Conservation (phyloP, 257 asterid genomes). For the Forsythia suspensa region DNA sequence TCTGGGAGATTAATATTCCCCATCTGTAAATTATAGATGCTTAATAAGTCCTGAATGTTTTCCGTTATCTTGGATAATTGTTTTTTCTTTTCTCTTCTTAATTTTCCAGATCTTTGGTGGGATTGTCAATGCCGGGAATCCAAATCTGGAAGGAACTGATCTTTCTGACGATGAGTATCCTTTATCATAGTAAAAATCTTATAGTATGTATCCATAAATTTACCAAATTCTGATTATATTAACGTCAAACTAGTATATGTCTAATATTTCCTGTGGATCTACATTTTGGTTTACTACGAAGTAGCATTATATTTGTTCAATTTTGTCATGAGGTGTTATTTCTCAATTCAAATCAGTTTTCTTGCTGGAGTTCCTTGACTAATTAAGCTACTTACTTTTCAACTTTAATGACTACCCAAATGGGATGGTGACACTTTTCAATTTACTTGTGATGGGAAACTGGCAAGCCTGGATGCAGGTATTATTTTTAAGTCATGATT, state of each 20-base stretch:
- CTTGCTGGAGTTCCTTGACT: constrained; percentile 38
- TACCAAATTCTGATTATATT: not conserved
- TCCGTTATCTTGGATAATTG: not conserved
- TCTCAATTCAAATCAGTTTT: not conserved
- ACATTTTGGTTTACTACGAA: not conserved
- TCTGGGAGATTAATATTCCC: not conserved
- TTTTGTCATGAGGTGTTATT: not conserved
- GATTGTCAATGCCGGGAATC: constrained; percentile 77
- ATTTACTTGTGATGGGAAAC: constrained; percentile 91
- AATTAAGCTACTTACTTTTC: constrained; percentile 82
- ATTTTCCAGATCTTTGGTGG: constrained; percentile 87
- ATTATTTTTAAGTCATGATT: constrained; percentile 12
- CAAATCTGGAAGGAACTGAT: constrained; percentile 69
- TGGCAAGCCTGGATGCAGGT: constrained; percentile 99
- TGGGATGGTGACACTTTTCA: constrained; percentile 98
- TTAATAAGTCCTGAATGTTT: not conserved
- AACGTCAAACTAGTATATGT: not conserved
- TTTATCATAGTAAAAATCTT: constrained; percentile 25
- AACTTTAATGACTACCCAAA: constrained; percentile 96
- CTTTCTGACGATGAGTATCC: constrained; percentile 90
- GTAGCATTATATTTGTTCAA: not conserved
- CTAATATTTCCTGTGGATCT: not conserved
- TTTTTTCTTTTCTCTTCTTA: constrained; percentile 1
- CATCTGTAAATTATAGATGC: constrained; percentile 4
- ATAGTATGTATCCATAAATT: constrained; percentile 11